A percentile compares a stretch with the other conserved stretches of the same genome.
Evolutionary conservation across 2,329 filamentous ascomycete genomes (phyloP).

Genomic region (Penicillium sp.): DNA sequence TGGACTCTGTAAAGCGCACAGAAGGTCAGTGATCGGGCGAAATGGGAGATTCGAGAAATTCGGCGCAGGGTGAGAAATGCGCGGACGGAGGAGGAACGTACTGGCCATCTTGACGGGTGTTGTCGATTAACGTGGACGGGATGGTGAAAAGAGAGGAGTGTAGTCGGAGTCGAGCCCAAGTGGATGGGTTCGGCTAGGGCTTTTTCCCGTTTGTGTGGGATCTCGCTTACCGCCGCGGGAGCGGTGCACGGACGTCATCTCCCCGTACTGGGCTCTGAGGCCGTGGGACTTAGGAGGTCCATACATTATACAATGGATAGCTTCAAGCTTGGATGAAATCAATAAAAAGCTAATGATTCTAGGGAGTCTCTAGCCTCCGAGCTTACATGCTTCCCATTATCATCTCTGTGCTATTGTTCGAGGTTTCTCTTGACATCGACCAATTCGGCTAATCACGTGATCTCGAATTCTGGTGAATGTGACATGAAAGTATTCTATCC

Average conservation of each 20-base stretch:
- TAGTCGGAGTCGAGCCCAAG: constrained; percentile 34
- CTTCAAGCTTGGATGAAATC: not conserved
- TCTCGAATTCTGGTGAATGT: not conserved
- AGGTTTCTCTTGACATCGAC: not conserved
- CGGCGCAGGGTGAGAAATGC: not conserved
- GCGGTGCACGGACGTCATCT: constrained; percentile 24
- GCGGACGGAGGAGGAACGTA: constrained; percentile 36
- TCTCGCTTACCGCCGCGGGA: constrained; percentile 41
- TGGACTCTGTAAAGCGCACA: constrained; percentile 71
- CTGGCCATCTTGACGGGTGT: constrained; percentile 51
- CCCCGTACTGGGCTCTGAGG: not conserved
- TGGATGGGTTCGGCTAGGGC: constrained; percentile 39
- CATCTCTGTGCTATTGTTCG: too few species aligned
- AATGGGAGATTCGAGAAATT: not conserved
- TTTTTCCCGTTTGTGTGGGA: constrained; percentile 41
- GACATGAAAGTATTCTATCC: not conserved
- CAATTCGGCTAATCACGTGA: not conserved
- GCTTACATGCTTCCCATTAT: too few species aligned
- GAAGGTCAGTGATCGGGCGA: constrained; percentile 30
- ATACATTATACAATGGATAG: not conserved
- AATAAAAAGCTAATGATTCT: too few species aligned
- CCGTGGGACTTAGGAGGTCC: too few species aligned
- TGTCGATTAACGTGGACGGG: constrained; percentile 45
- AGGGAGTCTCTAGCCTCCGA: too few species aligned
- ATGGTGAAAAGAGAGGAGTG: constrained; percentile 35